phyloP scores from a whole-genome alignment of 106 monocot species.

The Dendrobium huoshanense region DNA sequence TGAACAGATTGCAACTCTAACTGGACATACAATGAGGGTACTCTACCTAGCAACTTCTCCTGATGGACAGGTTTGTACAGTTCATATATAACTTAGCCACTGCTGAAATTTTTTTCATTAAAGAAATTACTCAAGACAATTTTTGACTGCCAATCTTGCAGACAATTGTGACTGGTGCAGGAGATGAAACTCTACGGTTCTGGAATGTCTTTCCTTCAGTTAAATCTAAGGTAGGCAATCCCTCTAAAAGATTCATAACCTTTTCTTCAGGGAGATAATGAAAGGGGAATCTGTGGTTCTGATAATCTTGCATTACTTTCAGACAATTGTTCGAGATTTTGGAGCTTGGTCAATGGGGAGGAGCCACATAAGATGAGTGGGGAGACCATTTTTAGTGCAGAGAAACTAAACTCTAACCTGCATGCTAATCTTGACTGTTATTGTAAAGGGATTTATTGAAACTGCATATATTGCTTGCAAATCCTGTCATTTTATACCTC shows the following conservation, averaged over 20 bases:
- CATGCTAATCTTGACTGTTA: background rate
- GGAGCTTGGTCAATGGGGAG: slow-evolving; percentile 57
- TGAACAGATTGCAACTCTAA: slow-evolving; percentile 70
- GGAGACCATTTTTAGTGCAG: background rate
- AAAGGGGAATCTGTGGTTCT: background rate
- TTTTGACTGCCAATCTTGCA: slow-evolving; percentile 17
- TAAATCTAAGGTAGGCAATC: slow-evolving; percentile 44
- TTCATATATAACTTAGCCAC: background rate
- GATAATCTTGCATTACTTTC: background rate
- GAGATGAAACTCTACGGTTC: slow-evolving; percentile 92
- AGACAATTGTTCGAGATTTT: slow-evolving; percentile 38
- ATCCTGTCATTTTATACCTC: background rate
- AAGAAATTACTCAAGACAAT: background rate
- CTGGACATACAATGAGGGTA: slow-evolving; percentile 84
- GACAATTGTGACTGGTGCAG: slow-evolving; percentile 95
- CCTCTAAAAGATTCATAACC: background rate
- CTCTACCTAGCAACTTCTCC: slow-evolving; percentile 82
- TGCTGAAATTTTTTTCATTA: background rate
- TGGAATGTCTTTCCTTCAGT: slow-evolving; percentile 89
- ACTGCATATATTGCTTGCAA: background rate
- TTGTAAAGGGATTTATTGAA: background rate
- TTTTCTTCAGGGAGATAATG: background rate
- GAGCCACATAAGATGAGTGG: slow-evolving; percentile 45
- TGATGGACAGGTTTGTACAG: slow-evolving; percentile 64
- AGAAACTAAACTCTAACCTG: background rate